Evolutionary conservation across 1,139 yeast genomes (phyloP).

Genomic region (Candida labiduridarum): DNA sequence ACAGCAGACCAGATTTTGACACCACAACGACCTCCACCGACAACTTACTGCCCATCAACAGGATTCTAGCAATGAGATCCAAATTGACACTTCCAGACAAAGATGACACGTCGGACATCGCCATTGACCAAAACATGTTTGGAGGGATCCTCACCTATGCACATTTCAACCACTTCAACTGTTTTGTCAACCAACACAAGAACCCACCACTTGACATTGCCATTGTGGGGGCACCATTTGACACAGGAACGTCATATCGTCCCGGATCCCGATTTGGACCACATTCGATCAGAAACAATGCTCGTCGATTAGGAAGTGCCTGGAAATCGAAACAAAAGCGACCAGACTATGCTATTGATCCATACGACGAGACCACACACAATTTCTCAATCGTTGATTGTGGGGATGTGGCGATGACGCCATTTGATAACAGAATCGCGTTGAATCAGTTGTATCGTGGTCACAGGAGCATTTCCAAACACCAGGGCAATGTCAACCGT

Average conservation of each 20-base stretch:
- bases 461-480: constrained; percentile 54
- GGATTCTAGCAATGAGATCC: constrained; percentile 16
- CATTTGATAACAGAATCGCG: constrained; percentile 73
- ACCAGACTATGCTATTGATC: constrained; percentile 51
- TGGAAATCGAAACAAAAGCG: constrained; percentile 44
- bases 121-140: constrained; percentile 25
- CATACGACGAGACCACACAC: constrained; percentile 68
- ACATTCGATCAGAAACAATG: constrained; percentile 69
- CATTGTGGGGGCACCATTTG: constrained; percentile 75
- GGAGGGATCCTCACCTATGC: constrained; percentile 67
- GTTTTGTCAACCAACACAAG: constrained; percentile 54
- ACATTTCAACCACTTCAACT: constrained; percentile 60
- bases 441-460: constrained; percentile 71
- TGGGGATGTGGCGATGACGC: constrained; percentile 78
- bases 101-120: constrained; percentile 40
- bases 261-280: constrained; percentile 86
- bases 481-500: constrained; percentile 23
- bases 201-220: constrained; percentile 61
- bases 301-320: constrained; percentile 69
- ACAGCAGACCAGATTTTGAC: background rate
- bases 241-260: constrained; percentile 72
- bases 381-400: constrained; percentile 63
- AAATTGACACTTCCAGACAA: constrained; percentile 34
- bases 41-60: background rate
- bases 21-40: background rate